Evolutionary conservation across 2,329 filamentous ascomycete species (phyloP).

Genomic region (Coniochaeta sp.): DNA sequence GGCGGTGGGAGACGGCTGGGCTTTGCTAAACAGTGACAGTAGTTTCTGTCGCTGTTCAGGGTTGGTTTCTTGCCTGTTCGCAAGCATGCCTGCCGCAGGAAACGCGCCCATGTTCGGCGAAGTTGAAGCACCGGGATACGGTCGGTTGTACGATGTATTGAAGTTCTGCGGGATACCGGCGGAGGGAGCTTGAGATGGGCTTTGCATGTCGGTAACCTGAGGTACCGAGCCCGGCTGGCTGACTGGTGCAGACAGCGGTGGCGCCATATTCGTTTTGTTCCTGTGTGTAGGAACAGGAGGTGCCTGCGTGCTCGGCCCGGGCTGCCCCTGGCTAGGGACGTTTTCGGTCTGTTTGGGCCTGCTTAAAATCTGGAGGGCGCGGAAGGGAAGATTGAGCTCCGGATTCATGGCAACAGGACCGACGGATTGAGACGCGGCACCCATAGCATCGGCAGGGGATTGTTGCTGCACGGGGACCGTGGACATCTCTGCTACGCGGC

Average conservation of each 20-base stretch:
- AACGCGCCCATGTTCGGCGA: conserved; percentile 16
- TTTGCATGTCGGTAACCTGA: neutral
- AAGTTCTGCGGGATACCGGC: neutral
- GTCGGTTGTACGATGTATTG: neutral
- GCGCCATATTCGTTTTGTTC: conserved; percentile 4
- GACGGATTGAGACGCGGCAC: conserved; percentile 17
- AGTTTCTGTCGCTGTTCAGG: conserved; percentile 37
- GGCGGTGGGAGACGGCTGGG: conserved; percentile 17
- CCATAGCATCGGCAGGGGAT: conserved; percentile 17
- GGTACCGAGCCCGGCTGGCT: neutral
- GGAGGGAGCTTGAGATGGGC: neutral
- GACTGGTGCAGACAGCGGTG: neutral
- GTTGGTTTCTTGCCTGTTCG: conserved; percentile 26
- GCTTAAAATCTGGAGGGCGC: conserved; percentile 29
- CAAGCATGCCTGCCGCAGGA: conserved; percentile 18
- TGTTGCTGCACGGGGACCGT: conserved; percentile 5
- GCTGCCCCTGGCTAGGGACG: conserved; percentile 10
- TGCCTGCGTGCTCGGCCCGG: conserved; percentile 6
- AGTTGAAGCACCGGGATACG: neutral
- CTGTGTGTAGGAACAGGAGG: conserved; percentile 14
- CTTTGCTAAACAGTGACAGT: conserved; percentile 57
- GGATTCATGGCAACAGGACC: conserved; percentile 25
- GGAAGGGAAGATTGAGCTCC: conserved; percentile 29
- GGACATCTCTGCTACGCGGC: conserved; percentile 1
- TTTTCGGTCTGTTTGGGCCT: conserved; percentile 23